A percentile compares a stretch with the other conserved stretches of the same genome.
Evolutionary conservation across 1,139 yeast species (phyloP).

Genomic region (Debaryomyces udenii): DNA sequence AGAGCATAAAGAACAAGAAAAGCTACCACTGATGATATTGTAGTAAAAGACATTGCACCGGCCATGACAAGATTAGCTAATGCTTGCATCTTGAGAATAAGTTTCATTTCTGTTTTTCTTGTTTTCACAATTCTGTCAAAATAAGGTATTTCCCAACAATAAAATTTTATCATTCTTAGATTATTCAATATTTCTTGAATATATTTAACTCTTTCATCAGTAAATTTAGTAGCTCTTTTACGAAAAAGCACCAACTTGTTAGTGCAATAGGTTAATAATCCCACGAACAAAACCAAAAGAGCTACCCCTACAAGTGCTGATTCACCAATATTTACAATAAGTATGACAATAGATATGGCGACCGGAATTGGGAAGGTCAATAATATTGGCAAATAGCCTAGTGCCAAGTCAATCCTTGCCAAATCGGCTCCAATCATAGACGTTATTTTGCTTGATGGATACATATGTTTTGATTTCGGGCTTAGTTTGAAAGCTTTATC

Average conservation of each 20-base stretch:
- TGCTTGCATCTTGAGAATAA: conserved; percentile 52
- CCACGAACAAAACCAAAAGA: conserved; percentile 30
- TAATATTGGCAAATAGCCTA: conserved; percentile 35
- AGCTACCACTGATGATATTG: conserved; percentile 70
- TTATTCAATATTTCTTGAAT: conserved; percentile 41
- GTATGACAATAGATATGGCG: conserved; percentile 34
- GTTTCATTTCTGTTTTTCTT: conserved; percentile 53
- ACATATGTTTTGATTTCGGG: conserved; percentile 60
- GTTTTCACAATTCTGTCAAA: conserved; percentile 46
- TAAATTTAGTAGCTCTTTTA: conserved; percentile 30
- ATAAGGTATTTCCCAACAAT: conserved; percentile 73
- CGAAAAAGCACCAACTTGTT: conserved; percentile 32
- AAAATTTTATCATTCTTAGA: conserved; percentile 40
- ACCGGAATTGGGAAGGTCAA: conserved; percentile 34
- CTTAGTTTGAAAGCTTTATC: conserved; percentile 66
- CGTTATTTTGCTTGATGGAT: conserved; percentile 69
- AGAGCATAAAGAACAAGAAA: conserved; percentile 70
- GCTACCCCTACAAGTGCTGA: conserved; percentile 40
- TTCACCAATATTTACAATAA: conserved; percentile 38
- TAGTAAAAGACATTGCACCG: conserved; percentile 60
- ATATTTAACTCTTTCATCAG: conserved; percentile 37
- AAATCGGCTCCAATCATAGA: conserved; percentile 46
- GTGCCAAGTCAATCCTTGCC: conserved; percentile 39
- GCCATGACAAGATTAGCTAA: conserved; percentile 64
- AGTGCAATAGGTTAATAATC: conserved; percentile 25